Conservation (phyloP, 371 early-diverging fungal species). For the Apophysomyces elegans region DNA sequence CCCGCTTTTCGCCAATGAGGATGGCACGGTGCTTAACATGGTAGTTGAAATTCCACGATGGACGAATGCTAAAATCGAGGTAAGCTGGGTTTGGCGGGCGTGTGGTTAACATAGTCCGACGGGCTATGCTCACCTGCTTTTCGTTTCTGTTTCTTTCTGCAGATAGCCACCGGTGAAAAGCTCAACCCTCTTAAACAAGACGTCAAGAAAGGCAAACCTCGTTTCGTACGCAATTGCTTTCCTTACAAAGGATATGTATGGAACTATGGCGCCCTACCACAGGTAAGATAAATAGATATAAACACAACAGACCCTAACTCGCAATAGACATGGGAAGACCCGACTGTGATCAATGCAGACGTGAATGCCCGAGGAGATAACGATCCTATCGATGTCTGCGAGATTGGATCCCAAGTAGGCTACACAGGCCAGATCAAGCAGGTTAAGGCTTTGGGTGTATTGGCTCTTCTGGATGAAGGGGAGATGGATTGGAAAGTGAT, state of each 20-base stretch:
- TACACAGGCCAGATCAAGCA: conserved; percentile 93
- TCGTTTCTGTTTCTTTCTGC: not conserved
- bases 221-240: conserved; percentile 93
- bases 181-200: conserved; percentile 97
- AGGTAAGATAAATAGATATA: conserved; percentile 26
- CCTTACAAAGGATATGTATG: conserved; percentile 96
- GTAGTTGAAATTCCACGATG: conserved; percentile 95
- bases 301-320: not conserved
- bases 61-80: conserved; percentile 96
- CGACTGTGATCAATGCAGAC: conserved; percentile 74
- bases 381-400: conserved; percentile 96
- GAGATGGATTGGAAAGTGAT: conserved; percentile 99
- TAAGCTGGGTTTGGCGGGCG: conserved; percentile 29
- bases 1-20: conserved; percentile 78
- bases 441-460: conserved; percentile 93
- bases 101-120: not conserved
- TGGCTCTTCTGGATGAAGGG: conserved; percentile 96
- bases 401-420: conserved; percentile 89
- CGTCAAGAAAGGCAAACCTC: conserved; percentile 91
- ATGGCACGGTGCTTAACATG: conserved; percentile 83
- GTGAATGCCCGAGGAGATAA: conserved; percentile 91
- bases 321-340: conserved; percentile 94
- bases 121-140: not conserved
- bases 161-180: conserved; percentile 79
- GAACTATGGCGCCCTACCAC: conserved; percentile 96